Base-by-base conservation (phyloP, 495 filamentous ascomycete species). In the Ramalina peruviana region DNA sequence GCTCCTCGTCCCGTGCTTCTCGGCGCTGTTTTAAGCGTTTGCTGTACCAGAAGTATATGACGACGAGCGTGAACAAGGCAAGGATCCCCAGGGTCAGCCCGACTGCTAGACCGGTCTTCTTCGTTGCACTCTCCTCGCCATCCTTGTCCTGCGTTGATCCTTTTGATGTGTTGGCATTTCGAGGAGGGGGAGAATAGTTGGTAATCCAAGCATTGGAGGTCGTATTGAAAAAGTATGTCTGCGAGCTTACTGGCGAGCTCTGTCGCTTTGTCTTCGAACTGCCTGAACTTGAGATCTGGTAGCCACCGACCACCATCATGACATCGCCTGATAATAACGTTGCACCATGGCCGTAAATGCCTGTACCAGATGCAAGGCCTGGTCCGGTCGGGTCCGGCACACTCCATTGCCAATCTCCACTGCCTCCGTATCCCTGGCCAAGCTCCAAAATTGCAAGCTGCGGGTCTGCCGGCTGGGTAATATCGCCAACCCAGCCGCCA, bases 401-500 rank as follows among this genome's bases (percentile, higher is more conserved):
- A 10, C 60, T 72, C 88, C 89, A 95, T 41, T 64, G 59, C 90
- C 90, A 95, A 45, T 78, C 69, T 4, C 71, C 72, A 26, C 67
- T 64, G 5, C 81, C 83, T 6, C 81, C 81, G 60, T 81, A 88
- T 16, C 76, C 80, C 25, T 74, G 71, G 9, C 83, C 82, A 21
- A 95, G 63, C 30, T 83, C 68, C 16, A 95, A 65, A 17, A 94
- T 66, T 1, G 78, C 85, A 12, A 97, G 67, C 58, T 90, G 87
- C 13, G 90, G 90, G 33, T 77, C 65, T 2, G 90, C 90, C 15
- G 88, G 73, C 27, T 79, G 78, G 17, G 65, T 73, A 0, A 78
- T 68, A 64, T 93, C 80, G 13, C 89, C 89, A 12, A 94, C 85
- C 90, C 90, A 97, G 9, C 90, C 90, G 13, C 90, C 90, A 57